These are phyloP conservation scores for Botrytis aclada DNA, from an alignment of 2,329 filamentous ascomycete species.

Conservation along the genomic window DNA sequence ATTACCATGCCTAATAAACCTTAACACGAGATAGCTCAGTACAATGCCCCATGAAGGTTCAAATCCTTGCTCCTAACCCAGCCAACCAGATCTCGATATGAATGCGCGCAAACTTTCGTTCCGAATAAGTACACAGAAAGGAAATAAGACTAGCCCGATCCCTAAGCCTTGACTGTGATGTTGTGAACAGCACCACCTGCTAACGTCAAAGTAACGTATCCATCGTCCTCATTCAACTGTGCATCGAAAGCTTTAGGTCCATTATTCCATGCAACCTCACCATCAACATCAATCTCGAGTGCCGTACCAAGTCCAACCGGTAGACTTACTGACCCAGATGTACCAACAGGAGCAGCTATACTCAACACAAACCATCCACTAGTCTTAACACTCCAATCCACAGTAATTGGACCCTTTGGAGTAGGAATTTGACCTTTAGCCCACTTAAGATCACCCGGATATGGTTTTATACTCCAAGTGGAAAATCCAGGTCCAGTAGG, in stretches of 20 bases:
- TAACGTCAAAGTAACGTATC: slow-evolving; percentile 19
- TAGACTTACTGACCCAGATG: slow-evolving; percentile 29
- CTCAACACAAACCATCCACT: slow-evolving; percentile 34
- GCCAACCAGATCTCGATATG: background rate
- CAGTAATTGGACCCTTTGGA: slow-evolving; percentile 40
- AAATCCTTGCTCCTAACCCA: too few relatives aligned
- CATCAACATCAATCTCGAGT: slow-evolving; percentile 25
- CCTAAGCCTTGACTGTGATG: background rate
- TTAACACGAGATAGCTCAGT: background rate
- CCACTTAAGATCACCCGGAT: slow-evolving; percentile 41
- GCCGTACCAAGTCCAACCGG: slow-evolving; percentile 23
- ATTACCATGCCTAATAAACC: background rate
- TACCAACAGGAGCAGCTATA: slow-evolving; percentile 36
- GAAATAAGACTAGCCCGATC: background rate
- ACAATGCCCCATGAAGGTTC: background rate
- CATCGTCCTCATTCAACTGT: background rate
- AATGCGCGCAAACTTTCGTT: background rate
- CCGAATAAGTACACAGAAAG: background rate
- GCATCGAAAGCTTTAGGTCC: slow-evolving; percentile 4
- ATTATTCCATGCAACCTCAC: slow-evolving; percentile 16
- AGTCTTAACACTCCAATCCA: slow-evolving; percentile 40
- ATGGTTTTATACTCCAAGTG: slow-evolving; percentile 43
- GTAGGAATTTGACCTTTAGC: slow-evolving; percentile 46
- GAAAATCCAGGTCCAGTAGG: slow-evolving; percentile 46
- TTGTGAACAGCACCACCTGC: background rate